Base-by-base conservation (phyloP, 371 early-diverging fungal species). In the Circinella minor region DNA sequence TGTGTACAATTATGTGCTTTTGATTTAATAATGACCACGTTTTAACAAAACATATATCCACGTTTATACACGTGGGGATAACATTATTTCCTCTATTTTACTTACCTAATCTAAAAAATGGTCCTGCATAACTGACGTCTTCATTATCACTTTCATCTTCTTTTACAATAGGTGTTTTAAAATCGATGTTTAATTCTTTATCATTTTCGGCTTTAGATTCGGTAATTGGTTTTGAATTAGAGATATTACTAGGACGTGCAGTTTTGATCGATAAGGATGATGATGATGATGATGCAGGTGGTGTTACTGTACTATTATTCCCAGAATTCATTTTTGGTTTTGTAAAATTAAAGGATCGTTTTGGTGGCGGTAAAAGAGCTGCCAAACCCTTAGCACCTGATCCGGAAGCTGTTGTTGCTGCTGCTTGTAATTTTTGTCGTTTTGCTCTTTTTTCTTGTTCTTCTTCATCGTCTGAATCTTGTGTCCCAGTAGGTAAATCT, bases 41-140 rank as follows among this genome's bases (percentile, higher is more conserved):
- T 66, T 60, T 27, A 60, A 49, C 14, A n/a, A 51, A 51, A 5
- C 51, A 51, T 51, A 51, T 15, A 51, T 51, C 51, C 51, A 51
- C 15, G 51, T 51, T 51, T 51, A 39, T 34, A 49, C 51, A 17
- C 65, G 51, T 36, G 51, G 47, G 27, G 27, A 38, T 61, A 36
- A 36, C 13, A 43, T 43, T 43, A 1, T 2, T 11, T 43, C 6
- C 11, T 43, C 43, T 2, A 43, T 43, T 61, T 61, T 61, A 54
- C 65, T 51, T 79, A 69, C 81, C 80, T 68, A 81, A 54, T 34
- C 62, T 71, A 48, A 80, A 80, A 48, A 81, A 79, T 3, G 79
- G 69, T 18, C 78, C 80, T 11, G 66, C 57, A 69, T 73, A 57
- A 17, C 59, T 48, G 15, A 34, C 15, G 46, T 54, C 39, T 36